Conservation (phyloP, 2,329 filamentous ascomycete genomes). For the Corynespora cassiicola region DNA sequence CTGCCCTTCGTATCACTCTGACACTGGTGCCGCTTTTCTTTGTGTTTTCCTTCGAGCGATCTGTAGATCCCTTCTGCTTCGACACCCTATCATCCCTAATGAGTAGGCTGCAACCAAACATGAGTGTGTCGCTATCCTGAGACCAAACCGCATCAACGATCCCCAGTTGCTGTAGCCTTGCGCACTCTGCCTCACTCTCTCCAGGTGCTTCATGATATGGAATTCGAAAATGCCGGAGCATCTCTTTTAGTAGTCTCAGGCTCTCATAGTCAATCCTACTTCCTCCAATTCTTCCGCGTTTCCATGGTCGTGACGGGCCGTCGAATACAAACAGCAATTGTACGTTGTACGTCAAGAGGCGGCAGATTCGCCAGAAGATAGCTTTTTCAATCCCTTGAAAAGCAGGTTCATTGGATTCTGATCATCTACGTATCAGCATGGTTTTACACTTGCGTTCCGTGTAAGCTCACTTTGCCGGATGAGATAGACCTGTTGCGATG, state of each 20-base stretch:
- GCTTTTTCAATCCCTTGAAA: slow-evolving; percentile 51
- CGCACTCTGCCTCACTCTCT: slow-evolving; percentile 59
- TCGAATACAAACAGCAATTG: slow-evolving; percentile 63
- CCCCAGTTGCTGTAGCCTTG: slow-evolving; percentile 49
- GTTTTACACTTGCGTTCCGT: too few relatives aligned
- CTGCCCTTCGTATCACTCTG: slow-evolving; percentile 35
- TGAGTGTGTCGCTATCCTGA: slow-evolving; percentile 55
- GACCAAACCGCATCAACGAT: slow-evolving; percentile 59
- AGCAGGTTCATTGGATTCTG: slow-evolving; percentile 32
- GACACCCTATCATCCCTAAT: slow-evolving; percentile 43
- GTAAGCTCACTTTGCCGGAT: slow-evolving; percentile 42
- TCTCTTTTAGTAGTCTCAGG: slow-evolving; percentile 41
- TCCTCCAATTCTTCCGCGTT: slow-evolving; percentile 37
- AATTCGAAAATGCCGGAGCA: slow-evolving; percentile 48
- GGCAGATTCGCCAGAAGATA: slow-evolving; percentile 51
- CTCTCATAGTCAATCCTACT: slow-evolving; percentile 41
- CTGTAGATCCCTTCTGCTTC: slow-evolving; percentile 23
- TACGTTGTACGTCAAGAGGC: slow-evolving; percentile 57
- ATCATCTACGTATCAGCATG: too few relatives aligned
- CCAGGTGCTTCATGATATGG: slow-evolving; percentile 54
- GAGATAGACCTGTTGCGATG: slow-evolving; percentile 32
- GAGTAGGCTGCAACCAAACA: slow-evolving; percentile 56
- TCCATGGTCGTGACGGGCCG: slow-evolving; percentile 52
- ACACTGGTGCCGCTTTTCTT: slow-evolving; percentile 38
- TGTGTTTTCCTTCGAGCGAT: slow-evolving; percentile 35